Evolutionary conservation across 805 yeast genomes (phyloP).

Genomic region (Ogataea pini): DNA sequence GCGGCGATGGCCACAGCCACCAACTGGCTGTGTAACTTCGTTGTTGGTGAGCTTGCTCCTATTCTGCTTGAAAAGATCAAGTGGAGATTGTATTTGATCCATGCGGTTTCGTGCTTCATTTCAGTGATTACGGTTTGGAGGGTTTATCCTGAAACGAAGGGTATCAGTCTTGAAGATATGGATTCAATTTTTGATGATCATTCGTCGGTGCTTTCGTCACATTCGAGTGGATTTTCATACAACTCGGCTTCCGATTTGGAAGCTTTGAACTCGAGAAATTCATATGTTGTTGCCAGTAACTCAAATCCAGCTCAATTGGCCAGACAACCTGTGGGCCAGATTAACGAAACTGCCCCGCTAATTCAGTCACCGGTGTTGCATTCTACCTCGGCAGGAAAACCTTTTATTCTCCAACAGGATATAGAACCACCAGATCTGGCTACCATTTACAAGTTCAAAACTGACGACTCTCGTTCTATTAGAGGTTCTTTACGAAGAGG

Average conservation of each 20-base stretch:
- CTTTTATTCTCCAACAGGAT: constrained; percentile 31
- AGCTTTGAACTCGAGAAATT: constrained; percentile 19
- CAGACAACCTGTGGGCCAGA: constrained; percentile 25
- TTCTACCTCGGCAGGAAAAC: constrained; percentile 14
- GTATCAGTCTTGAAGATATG: constrained; percentile 87
- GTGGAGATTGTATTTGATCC: constrained; percentile 82
- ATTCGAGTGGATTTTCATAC: constrained; percentile 19
- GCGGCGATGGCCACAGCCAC: constrained; percentile 90
- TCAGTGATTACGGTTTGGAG: constrained; percentile 73
- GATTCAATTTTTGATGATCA: constrained; percentile 82
- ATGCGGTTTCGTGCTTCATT: constrained; percentile 72
- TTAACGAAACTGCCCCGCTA: constrained; percentile 14
- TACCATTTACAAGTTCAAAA: constrained; percentile 37
- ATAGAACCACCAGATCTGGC: constrained; percentile 40
- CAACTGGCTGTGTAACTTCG: constrained; percentile 89
- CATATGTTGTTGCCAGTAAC: constrained; percentile 8
- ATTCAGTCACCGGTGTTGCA: constrained; percentile 15
- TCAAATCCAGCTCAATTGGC: constrained; percentile 26
- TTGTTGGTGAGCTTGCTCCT: constrained; percentile 92
- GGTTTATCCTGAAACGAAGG: constrained; percentile 88
- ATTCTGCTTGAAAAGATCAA: constrained; percentile 71
- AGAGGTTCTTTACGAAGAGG: constrained; percentile 44
- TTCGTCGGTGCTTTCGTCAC: constrained; percentile 30
- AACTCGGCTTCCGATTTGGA: constrained; percentile 24
- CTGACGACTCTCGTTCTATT: constrained; percentile 36